phyloP scores from a whole-genome alignment of 164 flowering plant genomes.

The Macadamia tetraphylla region DNA sequence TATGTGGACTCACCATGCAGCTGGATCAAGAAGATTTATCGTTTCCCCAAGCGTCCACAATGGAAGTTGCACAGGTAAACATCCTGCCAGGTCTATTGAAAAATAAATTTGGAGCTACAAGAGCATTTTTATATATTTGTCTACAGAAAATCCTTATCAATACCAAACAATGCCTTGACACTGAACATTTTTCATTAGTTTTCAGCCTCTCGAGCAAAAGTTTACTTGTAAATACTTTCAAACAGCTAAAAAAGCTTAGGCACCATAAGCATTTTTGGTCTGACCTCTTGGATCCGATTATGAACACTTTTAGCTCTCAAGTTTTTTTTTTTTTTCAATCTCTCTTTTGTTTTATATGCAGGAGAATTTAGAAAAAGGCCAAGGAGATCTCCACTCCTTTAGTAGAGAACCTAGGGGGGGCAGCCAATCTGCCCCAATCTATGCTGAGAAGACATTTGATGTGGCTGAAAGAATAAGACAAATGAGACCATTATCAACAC shows the following conservation, averaged over 20 bases:
- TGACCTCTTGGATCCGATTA: slow-evolving; percentile 1
- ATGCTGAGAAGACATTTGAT: slow-evolving; percentile 47
- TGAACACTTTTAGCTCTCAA: not conserved
- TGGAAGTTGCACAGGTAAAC: slow-evolving; percentile 46
- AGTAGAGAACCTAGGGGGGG: slow-evolving; percentile 28
- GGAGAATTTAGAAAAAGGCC: slow-evolving; percentile 40
- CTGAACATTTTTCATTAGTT: not conserved
- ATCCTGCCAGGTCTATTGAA: not conserved
- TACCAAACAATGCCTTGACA: not conserved
- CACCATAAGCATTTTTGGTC: not conserved
- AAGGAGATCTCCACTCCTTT: slow-evolving; percentile 25
- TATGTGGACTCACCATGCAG: slow-evolving; percentile 31
- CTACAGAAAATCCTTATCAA: not conserved
- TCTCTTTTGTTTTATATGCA: slow-evolving; percentile 25
- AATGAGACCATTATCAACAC: slow-evolving; percentile 33
- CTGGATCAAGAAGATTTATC: slow-evolving; percentile 54
- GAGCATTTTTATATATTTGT: not conserved
- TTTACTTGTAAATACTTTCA: not conserved
- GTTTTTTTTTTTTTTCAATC: not conserved
- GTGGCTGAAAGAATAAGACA: slow-evolving; percentile 36
- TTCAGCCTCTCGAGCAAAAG: too few relatives aligned
- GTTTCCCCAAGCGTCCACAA: slow-evolving; percentile 32
- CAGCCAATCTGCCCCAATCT: slow-evolving; percentile 86
- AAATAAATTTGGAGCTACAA: not conserved
- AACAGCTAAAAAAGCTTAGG: not conserved